Evolutionary conservation across 2,329 filamentous ascomycete species (phyloP).

Genomic region (Fusarium sp.): DNA sequence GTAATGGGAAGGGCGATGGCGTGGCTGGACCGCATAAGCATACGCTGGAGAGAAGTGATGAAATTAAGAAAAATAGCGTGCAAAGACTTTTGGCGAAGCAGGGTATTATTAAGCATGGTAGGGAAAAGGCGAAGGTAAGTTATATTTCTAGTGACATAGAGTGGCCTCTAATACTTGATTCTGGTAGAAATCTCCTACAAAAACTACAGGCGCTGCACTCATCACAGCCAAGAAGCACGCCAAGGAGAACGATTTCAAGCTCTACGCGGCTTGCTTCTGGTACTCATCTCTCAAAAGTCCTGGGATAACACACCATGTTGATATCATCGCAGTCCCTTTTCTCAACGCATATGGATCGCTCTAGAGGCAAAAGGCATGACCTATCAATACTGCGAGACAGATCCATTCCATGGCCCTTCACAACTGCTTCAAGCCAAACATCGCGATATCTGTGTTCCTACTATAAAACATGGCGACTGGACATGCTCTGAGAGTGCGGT

Average conservation of each 20-base stretch:
- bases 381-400: constrained; percentile 89
- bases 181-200: constrained; percentile 75
- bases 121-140: constrained; percentile 58
- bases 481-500: constrained; percentile 85
- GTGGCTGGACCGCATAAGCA: constrained; percentile 81
- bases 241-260: constrained; percentile 77
- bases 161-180: neutral
- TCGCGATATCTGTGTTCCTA: constrained; percentile 80
- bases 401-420: constrained; percentile 77
- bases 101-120: constrained; percentile 71
- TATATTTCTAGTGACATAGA: neutral
- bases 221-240: constrained; percentile 77
- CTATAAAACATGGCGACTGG: constrained; percentile 83
- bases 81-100: constrained; percentile 73
- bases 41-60: constrained; percentile 77
- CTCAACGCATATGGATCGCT: constrained; percentile 90
- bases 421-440: constrained; percentile 80
- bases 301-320: neutral
- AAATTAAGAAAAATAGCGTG: constrained; percentile 85
- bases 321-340: constrained; percentile 73
- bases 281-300: constrained; percentile 58
- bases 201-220: constrained; percentile 77
- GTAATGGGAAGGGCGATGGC: constrained; percentile 77
- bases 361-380: constrained; percentile 81
- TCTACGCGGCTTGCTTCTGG: constrained; percentile 90